Evolutionary conservation across 2,329 filamentous ascomycete genomes (phyloP), one percentile per base, ranked within the genome.

Genomic region (Aspergillus uvarum): DNA sequence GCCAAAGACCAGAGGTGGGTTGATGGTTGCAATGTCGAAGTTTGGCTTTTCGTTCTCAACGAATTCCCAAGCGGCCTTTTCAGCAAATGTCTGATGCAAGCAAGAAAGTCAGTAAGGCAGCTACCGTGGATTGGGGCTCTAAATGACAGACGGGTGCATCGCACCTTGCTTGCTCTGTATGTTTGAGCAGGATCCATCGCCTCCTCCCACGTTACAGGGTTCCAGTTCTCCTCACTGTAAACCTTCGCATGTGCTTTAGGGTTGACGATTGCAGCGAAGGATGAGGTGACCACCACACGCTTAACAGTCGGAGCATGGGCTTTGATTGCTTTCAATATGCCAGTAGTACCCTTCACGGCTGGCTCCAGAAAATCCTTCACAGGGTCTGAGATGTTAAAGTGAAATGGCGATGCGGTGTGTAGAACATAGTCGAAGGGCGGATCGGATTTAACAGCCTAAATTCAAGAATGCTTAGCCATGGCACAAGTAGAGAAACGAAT

Each of bases 351-450:
- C 65, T 87, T 86, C 62, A 88, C 78, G 10, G 86, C 86, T 14
- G 85, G 84, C 64, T 87, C 85, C 38, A 87, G 74, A 31, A 87
- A 77, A 61, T 80, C 79, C 68, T 88, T 86, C 63, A 94, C 82
- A 19, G 90, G 87, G 65, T 88, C 83, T 38, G 91, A 63, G 58
- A 95, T 86, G 35, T 88, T 89, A 71, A 87, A 84, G 67, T 90
- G 87, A 78, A 90, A 93, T 0, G 91, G 90, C 0, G 85, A 88
- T 2, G 89, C 89, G 5, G 89, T 91, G 72, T 92, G 89, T 54
- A 92, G 81, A 52, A 94, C 89, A 50, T 84, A 87, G 67, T 91
- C 87, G 63, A 94, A 90, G 0, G 86, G 84, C 0, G 85, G 85
- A 57, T 84, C 79, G 16, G 84, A 86, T 63, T 85, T 79, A 51